Percentiles rank a stretch among this genome's conserved stretches.
Conservation (phyloP, 306 rosid species). For the Glycine latifolia region DNA sequence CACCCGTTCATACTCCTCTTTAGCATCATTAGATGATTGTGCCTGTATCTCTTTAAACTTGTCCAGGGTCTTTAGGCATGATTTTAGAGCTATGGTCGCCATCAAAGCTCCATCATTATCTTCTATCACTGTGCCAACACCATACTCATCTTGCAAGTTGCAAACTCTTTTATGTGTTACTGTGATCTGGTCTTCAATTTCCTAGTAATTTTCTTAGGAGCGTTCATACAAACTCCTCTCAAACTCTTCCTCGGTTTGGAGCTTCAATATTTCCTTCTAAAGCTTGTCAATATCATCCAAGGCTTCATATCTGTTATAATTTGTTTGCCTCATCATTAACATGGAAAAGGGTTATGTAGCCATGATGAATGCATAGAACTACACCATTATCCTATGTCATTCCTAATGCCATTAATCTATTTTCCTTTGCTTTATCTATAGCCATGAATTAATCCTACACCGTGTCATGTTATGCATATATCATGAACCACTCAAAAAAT, state of each 20-base stretch:
- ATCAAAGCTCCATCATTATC: slow-evolving; percentile 81
- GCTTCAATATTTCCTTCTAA: slow-evolving; percentile 74
- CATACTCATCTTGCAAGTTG: slow-evolving; percentile 84
- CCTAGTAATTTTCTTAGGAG: slow-evolving; percentile 75
- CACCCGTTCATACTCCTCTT: slow-evolving; percentile 66
- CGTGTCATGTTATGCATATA: no score
- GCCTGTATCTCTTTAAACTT: slow-evolving; percentile 68
- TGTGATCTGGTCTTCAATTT: slow-evolving; percentile 68
- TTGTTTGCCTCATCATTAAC: no score
- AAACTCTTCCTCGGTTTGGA: slow-evolving; percentile 94
- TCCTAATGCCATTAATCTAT: no score
- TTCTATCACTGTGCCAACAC: slow-evolving; percentile 65
- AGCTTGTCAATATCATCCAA: slow-evolving; percentile 68
- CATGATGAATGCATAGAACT: no score
- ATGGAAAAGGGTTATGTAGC: no score
- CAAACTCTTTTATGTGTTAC: slow-evolving; percentile 69
- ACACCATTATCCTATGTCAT: no score
- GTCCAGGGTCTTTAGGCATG: slow-evolving; percentile 72
- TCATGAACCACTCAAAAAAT: no score
- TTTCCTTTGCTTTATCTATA: no score
- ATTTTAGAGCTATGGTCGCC: slow-evolving; percentile 81
- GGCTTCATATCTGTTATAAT: slow-evolving; percentile 47
- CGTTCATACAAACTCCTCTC: slow-evolving; percentile 79
- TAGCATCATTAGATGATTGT: slow-evolving; percentile 65
- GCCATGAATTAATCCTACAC: no score